Percentiles rank a stretch among this genome's conserved stretches.
phyloP scores from a whole-genome alignment of 192 early-diverging fungal species.

The Podila clonocystis region DNA sequence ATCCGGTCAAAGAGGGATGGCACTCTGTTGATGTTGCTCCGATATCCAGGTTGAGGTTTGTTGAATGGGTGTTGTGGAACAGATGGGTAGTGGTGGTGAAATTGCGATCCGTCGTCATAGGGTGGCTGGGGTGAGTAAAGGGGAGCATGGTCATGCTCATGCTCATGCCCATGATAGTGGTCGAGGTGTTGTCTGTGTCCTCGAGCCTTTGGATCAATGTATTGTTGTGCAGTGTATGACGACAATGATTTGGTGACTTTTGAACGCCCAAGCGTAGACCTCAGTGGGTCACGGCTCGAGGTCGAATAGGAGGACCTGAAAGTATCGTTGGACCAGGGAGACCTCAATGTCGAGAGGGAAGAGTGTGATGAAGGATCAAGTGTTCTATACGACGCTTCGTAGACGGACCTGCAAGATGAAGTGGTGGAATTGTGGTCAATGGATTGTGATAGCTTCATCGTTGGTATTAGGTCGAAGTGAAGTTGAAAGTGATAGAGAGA shows the following conservation, averaged over 20 bases:
- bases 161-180: background rate
- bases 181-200: background rate
- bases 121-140: no score
- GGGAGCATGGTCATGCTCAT: no score
- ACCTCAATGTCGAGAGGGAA: background rate
- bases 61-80: slow-evolving; percentile 4
- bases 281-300: background rate
- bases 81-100: slow-evolving; percentile 15
- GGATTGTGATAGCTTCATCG: slow-evolving; percentile 32
- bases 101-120: slow-evolving; percentile 5
- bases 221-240: background rate
- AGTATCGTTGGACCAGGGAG: background rate
- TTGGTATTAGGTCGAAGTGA: background rate
- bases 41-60: slow-evolving; percentile 14
- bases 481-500: no score
- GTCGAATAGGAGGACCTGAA: background rate
- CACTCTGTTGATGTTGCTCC: slow-evolving; percentile 16
- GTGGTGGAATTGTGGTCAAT: slow-evolving; percentile 22
- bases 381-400: slow-evolving; percentile 15
- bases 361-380: slow-evolving; percentile 8
- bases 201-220: background rate
- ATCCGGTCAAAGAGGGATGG: slow-evolving; percentile 39
- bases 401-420: slow-evolving; percentile 30
- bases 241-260: background rate
- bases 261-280: background rate